Evolutionary conservation across 1,284 basidiomycete species (phyloP).

Genomic region (Macrocystidia cucumis): DNA sequence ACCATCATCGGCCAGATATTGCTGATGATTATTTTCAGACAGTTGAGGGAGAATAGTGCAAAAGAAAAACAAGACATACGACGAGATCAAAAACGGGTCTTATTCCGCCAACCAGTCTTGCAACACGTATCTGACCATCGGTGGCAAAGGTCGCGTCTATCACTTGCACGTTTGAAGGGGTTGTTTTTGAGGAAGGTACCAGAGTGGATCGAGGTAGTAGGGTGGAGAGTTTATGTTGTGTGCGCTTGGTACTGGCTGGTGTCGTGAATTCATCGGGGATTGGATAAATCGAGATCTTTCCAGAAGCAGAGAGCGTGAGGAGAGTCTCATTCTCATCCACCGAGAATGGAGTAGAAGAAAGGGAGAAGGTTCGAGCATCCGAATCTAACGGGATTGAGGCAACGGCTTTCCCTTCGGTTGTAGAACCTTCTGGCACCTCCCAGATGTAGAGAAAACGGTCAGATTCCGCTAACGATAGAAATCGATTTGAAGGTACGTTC

Average conservation of each 20-base stretch:
- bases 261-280: conserved; percentile 42
- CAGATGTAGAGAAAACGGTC: conserved; percentile 73
- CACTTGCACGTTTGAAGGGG: conserved; percentile 29
- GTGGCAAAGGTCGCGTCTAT: conserved; percentile 40
- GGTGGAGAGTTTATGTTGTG: conserved; percentile 39
- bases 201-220: conserved; percentile 45
- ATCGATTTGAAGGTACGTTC: conserved; percentile 31
- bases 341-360: conserved; percentile 25
- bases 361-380: conserved; percentile 47
- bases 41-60: conserved; percentile 2
- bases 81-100: conserved; percentile 63
- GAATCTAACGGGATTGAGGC: conserved; percentile 66
- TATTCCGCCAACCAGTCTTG: conserved; percentile 54
- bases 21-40: conserved; percentile 22
- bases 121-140: conserved; percentile 46
- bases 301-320: conserved; percentile 57
- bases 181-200: conserved; percentile 31
- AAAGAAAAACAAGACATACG: conserved; percentile 32
- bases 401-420: conserved; percentile 45
- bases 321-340: conserved; percentile 31
- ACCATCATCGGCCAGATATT: conserved; percentile 47
- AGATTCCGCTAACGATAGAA: conserved; percentile 66
- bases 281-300: conserved; percentile 59
- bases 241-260: conserved; percentile 23
- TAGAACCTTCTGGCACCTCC: conserved; percentile 36